Evolutionary conservation across 2,329 filamentous ascomycete genomes (phyloP).

Genomic region (Colletotrichum plurivorum): DNA sequence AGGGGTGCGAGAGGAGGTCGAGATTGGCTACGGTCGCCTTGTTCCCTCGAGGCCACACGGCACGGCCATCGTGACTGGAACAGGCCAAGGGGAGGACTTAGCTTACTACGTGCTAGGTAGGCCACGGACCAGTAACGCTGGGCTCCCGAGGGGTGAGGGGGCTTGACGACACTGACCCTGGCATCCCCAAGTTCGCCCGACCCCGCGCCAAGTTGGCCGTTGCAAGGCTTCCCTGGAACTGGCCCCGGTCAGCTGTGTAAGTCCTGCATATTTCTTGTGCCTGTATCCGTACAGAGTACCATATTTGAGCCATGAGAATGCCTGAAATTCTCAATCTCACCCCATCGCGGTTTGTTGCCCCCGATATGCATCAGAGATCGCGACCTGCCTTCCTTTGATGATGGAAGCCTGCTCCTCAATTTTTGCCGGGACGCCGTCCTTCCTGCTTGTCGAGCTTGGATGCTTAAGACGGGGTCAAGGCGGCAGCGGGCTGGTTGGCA

Average conservation of each 20-base stretch:
- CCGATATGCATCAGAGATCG: constrained; percentile 5
- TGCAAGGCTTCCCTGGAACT: constrained; percentile 14
- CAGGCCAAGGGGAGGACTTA: constrained; percentile 30
- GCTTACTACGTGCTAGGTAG: constrained; percentile 20
- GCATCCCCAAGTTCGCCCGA: constrained; percentile 17
- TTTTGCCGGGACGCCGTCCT: background rate
- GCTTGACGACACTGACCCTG: constrained; percentile 41
- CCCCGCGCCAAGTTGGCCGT: constrained; percentile 2
- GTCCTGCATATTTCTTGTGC: background rate
- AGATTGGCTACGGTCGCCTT: constrained; percentile 25
- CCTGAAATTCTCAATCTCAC: background rate
- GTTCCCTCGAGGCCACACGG: constrained; percentile 13
- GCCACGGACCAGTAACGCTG: constrained; percentile 25
- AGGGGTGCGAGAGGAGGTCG: constrained; percentile 9
- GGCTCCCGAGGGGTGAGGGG: constrained; percentile 25
- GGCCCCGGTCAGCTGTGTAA: background rate
- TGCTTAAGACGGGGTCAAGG: constrained; percentile 11
- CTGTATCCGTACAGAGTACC: background rate
- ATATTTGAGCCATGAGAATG: background rate
- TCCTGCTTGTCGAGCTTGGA: constrained; percentile 4
- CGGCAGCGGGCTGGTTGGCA: constrained; percentile 9
- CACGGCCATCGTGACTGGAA: constrained; percentile 18
- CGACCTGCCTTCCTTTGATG: background rate
- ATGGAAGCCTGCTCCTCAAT: background rate
- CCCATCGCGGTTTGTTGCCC: background rate